Conservation (phyloP, 352 stramenopile species). For the Elongisporangium prolatum region DNA sequence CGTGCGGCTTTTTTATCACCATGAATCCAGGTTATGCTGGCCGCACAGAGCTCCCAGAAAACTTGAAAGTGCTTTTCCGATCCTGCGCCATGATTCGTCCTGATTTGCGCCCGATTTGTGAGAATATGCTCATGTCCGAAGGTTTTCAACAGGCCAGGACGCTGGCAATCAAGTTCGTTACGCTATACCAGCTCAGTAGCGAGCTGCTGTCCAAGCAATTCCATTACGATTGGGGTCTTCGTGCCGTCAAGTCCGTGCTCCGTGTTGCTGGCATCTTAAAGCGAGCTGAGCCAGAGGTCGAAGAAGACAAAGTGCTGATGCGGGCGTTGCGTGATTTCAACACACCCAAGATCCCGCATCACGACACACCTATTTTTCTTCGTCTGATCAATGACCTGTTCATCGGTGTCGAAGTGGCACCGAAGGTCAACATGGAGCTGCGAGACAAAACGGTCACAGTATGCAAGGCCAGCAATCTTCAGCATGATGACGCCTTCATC, state of each 20-base stretch:
- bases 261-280: conserved; percentile 85
- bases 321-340: conserved; percentile 84
- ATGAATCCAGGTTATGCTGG: conserved; percentile 94
- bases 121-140: conserved; percentile 90
- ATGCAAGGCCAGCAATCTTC: conserved; percentile 85
- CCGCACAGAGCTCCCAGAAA: conserved; percentile 83
- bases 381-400: conserved; percentile 86
- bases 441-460: conserved; percentile 91
- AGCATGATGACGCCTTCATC: conserved; percentile 85
- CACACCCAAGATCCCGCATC: conserved; percentile 83
- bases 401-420: conserved; percentile 92
- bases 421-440: conserved; percentile 92
- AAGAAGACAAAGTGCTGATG: conserved; percentile 88
- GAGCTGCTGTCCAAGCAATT: conserved; percentile 89
- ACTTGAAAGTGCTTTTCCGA: conserved; percentile 90
- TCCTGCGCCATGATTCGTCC: conserved; percentile 94
- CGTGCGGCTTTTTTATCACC: conserved; percentile 93
- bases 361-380: conserved; percentile 87
- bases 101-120: conserved; percentile 89
- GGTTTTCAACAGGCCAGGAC: conserved; percentile 85
- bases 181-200: conserved; percentile 81
- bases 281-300: conserved; percentile 70
- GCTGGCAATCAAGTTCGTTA: conserved; percentile 92
- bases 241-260: conserved; percentile 86
- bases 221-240: conserved; percentile 90